A percentile compares a stretch with the other conserved stretches of the same genome.
These are phyloP conservation scores for Nemophila menziesii DNA, from an alignment of 257 asterid genomes.

Conservation along the genomic window DNA sequence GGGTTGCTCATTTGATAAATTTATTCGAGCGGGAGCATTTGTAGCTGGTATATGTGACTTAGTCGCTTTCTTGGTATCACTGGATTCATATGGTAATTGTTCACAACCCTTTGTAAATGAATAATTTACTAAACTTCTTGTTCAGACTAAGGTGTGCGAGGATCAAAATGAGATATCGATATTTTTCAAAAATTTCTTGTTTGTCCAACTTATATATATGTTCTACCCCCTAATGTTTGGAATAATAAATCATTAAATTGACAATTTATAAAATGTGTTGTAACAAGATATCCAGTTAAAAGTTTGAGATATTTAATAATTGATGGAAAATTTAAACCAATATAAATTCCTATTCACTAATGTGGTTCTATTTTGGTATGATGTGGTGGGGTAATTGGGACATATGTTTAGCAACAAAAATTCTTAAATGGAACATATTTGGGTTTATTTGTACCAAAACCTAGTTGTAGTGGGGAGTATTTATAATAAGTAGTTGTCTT, in stretches of 20 bases:
- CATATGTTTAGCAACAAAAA: neutral
- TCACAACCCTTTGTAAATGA: slow-evolving; percentile 3
- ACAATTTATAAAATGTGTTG: neutral
- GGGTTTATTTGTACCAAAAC: too few species aligned
- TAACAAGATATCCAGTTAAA: slow-evolving; percentile 1
- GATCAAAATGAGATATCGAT: neutral
- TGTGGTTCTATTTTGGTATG: slow-evolving; percentile 2
- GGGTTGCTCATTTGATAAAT: neutral
- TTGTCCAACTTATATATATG: neutral
- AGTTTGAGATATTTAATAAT: slow-evolving; percentile 1
- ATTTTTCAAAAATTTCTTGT: neutral
- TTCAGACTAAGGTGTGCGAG: neutral
- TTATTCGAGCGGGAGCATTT: neutral
- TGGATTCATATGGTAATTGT: slow-evolving; percentile 2
- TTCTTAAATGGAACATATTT: neutral
- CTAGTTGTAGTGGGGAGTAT: too few species aligned
- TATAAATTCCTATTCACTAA: neutral
- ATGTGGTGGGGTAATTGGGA: slow-evolving; percentile 2
- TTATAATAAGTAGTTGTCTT: too few species aligned
- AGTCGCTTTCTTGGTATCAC: slow-evolving; percentile 5
- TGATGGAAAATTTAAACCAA: neutral
- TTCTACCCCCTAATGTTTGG: neutral
- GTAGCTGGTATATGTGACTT: neutral
- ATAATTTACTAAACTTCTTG: neutral
- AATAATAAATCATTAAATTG: neutral